A percentile compares a stretch with the other conserved stretches of the same genome.
Evolutionary conservation across 768 basidiomycete genomes (phyloP).

Genomic region (Dioszegia hungarica): DNA sequence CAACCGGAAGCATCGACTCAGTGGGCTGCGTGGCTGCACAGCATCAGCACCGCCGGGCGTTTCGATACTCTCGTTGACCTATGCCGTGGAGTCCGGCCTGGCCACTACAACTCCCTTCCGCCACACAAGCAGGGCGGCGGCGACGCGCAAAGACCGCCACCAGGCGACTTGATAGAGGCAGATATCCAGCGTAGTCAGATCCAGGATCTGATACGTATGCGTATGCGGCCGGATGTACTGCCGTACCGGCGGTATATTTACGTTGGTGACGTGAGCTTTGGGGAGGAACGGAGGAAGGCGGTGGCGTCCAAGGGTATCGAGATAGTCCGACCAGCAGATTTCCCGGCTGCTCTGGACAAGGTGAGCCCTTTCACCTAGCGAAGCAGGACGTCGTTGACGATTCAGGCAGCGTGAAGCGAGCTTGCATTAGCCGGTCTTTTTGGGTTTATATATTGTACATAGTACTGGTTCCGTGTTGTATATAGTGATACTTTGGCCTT

Average conservation of each 20-base stretch:
- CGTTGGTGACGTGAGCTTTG: constrained; percentile 17
- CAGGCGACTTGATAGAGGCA: constrained; percentile 6
- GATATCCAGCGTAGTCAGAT: constrained; percentile 28
- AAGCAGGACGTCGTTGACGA: too few species aligned
- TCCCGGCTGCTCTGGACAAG: too few species aligned
- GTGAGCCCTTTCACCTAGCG: too few species aligned
- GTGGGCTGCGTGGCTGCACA: constrained; percentile 22
- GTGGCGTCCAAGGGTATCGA: constrained; percentile 11
- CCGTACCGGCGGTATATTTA: constrained; percentile 28
- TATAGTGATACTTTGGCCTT: too few species aligned
- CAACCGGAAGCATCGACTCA: constrained; percentile 8
- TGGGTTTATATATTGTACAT: too few species aligned
- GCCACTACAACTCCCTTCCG: not conserved
- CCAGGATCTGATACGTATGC: constrained; percentile 23
- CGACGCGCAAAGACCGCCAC: too few species aligned
- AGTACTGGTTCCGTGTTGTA: too few species aligned
- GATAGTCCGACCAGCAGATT: constrained; percentile 16
- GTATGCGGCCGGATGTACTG: constrained; percentile 13
- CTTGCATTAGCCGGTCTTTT: too few species aligned
- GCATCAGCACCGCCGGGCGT: not conserved
- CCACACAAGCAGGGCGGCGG: too few species aligned
- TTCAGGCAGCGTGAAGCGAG: too few species aligned
- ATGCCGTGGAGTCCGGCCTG: constrained; percentile 7
- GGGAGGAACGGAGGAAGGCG: constrained; percentile 7
- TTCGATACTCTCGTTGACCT: constrained; percentile 13